Conservation (phyloP, 208 protist species). For the Trypanosoma brucei region DNA sequence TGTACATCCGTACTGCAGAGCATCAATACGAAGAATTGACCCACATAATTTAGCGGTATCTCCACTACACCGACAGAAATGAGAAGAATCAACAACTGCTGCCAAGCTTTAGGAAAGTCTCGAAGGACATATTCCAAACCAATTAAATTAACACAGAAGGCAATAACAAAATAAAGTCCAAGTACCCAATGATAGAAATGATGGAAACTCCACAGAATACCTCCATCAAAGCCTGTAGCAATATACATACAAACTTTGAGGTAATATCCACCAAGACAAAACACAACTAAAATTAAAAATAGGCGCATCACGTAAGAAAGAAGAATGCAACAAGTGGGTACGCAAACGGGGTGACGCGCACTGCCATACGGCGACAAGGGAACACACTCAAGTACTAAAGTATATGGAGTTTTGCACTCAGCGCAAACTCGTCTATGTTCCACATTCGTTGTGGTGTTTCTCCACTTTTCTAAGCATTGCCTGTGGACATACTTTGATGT, state of each 20-base stretch:
- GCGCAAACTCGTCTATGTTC: slow-evolving; percentile 25
- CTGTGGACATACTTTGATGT: slow-evolving; percentile 75
- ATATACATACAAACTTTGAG: slow-evolving; percentile 23
- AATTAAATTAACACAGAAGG: slow-evolving; percentile 12
- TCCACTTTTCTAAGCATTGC: slow-evolving; percentile 75
- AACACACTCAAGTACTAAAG: slow-evolving; percentile 14
- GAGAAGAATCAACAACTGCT: slow-evolving; percentile 20
- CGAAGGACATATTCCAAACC: slow-evolving; percentile 14
- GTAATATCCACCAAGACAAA: slow-evolving; percentile 24
- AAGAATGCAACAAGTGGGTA: slow-evolving; percentile 8
- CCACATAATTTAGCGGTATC: slow-evolving; percentile 22
- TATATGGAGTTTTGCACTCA: slow-evolving; percentile 31
- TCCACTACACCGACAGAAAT: slow-evolving; percentile 15
- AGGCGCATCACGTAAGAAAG: neutral
- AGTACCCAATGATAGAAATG: slow-evolving; percentile 27
- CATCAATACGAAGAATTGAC: slow-evolving; percentile 15
- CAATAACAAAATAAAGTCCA: slow-evolving; percentile 18
- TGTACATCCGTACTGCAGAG: slow-evolving; percentile 13
- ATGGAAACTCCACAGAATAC: slow-evolving; percentile 20
- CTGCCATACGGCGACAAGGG: slow-evolving; percentile 6
- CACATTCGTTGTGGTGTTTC: slow-evolving; percentile 23
- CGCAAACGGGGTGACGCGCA: slow-evolving; percentile 11
- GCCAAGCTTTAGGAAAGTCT: slow-evolving; percentile 18
- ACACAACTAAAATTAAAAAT: slow-evolving; percentile 11
- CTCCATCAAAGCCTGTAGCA: slow-evolving; percentile 19